These are phyloP conservation scores for Trametes gibbosa DNA, from an alignment of 768 basidiomycete species.

Conservation along the genomic window DNA sequence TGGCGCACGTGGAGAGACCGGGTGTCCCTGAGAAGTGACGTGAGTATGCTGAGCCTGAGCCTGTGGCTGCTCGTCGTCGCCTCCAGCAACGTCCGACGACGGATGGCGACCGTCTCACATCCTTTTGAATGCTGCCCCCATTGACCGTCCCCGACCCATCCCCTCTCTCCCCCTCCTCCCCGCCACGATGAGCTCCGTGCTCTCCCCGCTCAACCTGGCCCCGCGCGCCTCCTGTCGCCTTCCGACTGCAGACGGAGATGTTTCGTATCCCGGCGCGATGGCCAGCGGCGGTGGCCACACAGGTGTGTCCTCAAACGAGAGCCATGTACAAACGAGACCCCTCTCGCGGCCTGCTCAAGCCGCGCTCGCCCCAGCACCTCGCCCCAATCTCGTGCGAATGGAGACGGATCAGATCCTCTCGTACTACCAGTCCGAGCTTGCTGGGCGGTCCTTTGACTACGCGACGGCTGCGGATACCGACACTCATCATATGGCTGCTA, in stretches of 20 bases:
- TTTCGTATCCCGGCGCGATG: not conserved
- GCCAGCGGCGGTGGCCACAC: not conserved
- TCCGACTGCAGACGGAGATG: not conserved
- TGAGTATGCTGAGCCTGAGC: not conserved
- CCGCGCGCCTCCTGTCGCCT: slow-evolving; percentile 5
- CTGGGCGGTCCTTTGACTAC: slow-evolving; percentile 32
- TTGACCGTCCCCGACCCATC: not conserved
- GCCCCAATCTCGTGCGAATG: slow-evolving; percentile 28
- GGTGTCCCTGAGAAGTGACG: too few species aligned
- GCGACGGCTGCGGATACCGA: slow-evolving; percentile 13
- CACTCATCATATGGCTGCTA: slow-evolving; percentile 13
- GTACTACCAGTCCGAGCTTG: slow-evolving; percentile 56
- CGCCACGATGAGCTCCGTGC: slow-evolving; percentile 13
- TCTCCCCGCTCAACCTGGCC: not conserved
- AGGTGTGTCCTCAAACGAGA: slow-evolving; percentile 4
- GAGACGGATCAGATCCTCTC: slow-evolving; percentile 48
- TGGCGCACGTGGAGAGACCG: not conserved
- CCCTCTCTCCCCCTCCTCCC: not conserved
- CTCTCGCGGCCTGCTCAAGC: not conserved
- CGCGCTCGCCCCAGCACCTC: slow-evolving; percentile 12
- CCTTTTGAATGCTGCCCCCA: not conserved
- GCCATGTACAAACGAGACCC: not conserved
- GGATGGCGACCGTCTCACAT: not conserved
- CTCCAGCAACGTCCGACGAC: not conserved
- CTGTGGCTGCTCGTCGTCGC: not conserved